Percentiles rank a stretch among this genome's conserved stretches.
Conservation (phyloP, 2,329 filamentous ascomycete genomes). For the Exophiala calicioides region DNA sequence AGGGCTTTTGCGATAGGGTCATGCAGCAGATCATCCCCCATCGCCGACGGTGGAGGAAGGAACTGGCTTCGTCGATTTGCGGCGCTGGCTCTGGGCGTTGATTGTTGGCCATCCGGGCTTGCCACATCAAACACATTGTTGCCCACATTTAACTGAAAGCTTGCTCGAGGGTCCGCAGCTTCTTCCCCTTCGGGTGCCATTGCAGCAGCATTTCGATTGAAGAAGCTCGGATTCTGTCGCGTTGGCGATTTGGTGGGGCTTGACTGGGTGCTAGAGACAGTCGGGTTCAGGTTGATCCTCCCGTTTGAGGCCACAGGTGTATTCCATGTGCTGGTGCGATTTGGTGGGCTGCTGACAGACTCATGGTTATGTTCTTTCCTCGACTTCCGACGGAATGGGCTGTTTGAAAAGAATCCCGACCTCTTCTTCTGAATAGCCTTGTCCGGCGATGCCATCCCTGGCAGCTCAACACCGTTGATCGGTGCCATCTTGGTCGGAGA, state of each 20-base stretch:
- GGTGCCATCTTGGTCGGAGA: conserved; percentile 68
- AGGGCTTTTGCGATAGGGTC: conserved; percentile 92
- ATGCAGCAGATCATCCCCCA: conserved; percentile 55
- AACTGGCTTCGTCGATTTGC: conserved; percentile 35
- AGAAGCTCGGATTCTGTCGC: conserved; percentile 34
- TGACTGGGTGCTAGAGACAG: conserved; percentile 41
- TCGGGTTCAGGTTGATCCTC: conserved; percentile 30
- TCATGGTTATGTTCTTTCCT: conserved; percentile 67
- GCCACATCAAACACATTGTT: conserved; percentile 95
- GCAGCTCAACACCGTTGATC: conserved; percentile 40
- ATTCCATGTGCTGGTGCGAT: conserved; percentile 58
- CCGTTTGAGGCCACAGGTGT: conserved; percentile 34
- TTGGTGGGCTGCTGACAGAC: conserved; percentile 39
- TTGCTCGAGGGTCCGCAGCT: conserved; percentile 86
- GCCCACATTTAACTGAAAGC: conserved; percentile 88
- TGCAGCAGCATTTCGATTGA: conserved; percentile 40
- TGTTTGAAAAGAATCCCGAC: conserved; percentile 89
- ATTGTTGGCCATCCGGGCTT: conserved; percentile 65
- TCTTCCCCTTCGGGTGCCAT: conserved; percentile 65
- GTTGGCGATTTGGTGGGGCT: conserved; percentile 46
- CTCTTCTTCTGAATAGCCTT: conserved; percentile 69
- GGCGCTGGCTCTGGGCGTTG: conserved; percentile 43
- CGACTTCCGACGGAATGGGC: conserved; percentile 90
- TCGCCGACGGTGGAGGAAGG: conserved; percentile 25
- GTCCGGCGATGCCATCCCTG: conserved; percentile 55